Evolutionary conservation across 345 rosid species (phyloP).

Genomic region (Gossypium australe): DNA sequence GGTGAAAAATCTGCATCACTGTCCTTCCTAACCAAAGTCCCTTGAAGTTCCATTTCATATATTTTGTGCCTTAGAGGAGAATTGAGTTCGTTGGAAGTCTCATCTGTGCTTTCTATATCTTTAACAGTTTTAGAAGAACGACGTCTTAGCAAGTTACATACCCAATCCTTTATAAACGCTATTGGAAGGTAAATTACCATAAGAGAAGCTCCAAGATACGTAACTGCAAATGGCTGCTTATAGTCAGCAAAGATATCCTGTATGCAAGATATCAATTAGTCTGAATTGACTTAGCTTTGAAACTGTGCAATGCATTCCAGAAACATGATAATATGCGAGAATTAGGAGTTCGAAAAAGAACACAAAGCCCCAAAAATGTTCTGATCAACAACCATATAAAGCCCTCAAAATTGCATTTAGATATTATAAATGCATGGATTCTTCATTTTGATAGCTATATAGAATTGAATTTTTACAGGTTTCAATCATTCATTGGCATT

Average conservation of each 20-base stretch:
- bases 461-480: not conserved
- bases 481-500: not conserved
- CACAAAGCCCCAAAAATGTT: not conserved
- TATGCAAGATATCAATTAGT: constrained; percentile 14
- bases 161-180: constrained; percentile 84
- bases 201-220: constrained; percentile 97
- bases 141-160: constrained; percentile 45
- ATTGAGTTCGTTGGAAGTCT: constrained; percentile 42
- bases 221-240: constrained; percentile 97
- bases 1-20: constrained; percentile 59
- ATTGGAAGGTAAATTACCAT: constrained; percentile 96
- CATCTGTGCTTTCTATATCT: constrained; percentile 36
- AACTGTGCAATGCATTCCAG: not conserved
- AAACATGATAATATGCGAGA: not conserved
- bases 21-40: constrained; percentile 63
- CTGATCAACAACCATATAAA: not conserved
- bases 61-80: constrained; percentile 56
- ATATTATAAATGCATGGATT: not conserved
- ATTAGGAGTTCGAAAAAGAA: not conserved
- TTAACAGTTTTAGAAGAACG: constrained; percentile 46
- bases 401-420: not conserved
- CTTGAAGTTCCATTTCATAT: constrained; percentile 77
- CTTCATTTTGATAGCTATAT: not conserved
- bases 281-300: not conserved
- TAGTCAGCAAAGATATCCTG: constrained; percentile 92